Evolutionary conservation across 176 grass and related monocot genomes (phyloP).

Genomic region (Triticum turgidum): DNA sequence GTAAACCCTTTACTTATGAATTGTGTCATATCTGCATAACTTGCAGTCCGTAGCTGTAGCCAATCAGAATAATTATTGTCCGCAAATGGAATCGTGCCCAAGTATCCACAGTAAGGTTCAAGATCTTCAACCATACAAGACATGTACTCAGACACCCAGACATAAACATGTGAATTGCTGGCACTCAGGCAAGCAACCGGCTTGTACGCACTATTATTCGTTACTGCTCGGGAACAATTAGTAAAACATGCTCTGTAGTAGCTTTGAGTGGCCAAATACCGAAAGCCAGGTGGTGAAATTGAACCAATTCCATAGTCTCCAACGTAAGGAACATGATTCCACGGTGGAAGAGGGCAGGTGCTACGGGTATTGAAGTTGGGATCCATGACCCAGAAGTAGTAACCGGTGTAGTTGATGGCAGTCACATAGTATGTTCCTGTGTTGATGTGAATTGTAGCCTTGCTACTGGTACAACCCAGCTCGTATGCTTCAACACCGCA

Average conservation of each 20-base stretch:
- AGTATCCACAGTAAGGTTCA: not conserved
- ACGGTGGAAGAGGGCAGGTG: conserved; percentile 3
- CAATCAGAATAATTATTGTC: not conserved
- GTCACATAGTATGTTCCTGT: conserved; percentile 12
- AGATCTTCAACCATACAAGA: not conserved
- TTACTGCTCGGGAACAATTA: conserved; percentile 20
- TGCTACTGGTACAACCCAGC: not conserved
- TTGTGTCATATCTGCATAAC: not conserved
- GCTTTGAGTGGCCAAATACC: fast-evolving
- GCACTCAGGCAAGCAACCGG: conserved; percentile 9
- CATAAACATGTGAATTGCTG: conserved; percentile 32
- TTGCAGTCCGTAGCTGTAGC: not conserved
- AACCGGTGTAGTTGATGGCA: conserved; percentile 10
- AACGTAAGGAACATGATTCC: not conserved
- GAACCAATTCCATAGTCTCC: no score
- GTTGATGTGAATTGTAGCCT: not conserved
- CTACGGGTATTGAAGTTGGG: not conserved
- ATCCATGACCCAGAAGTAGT: not conserved
- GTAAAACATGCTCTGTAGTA: not conserved
- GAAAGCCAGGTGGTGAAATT: not conserved
- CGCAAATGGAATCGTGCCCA: not conserved
- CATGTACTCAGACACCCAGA: not conserved
- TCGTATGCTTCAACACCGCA: not conserved
- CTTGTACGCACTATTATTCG: not conserved
- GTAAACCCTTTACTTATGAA: not conserved